Conservation (phyloP, 768 basidiomycete genomes). For the Kwoniella sp. region DNA sequence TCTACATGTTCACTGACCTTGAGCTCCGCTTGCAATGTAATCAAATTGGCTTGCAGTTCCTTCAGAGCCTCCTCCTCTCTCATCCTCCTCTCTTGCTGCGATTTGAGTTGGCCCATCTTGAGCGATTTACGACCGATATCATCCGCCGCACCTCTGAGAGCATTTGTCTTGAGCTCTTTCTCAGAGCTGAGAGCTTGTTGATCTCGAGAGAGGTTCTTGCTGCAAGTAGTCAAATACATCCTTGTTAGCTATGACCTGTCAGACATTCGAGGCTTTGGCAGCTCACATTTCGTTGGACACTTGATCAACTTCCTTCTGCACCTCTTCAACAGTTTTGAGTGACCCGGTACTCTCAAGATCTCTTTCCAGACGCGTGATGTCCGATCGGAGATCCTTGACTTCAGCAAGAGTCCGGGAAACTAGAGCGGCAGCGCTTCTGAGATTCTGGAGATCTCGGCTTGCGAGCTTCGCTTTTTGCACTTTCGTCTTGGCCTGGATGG, state of each 20-base stretch:
- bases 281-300: constrained; percentile 69
- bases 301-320: constrained; percentile 73
- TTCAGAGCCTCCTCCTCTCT: constrained; percentile 45
- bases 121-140: constrained; percentile 38
- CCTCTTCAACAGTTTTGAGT: constrained; percentile 78
- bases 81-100: constrained; percentile 34
- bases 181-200: constrained; percentile 33
- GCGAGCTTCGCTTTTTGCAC: constrained; percentile 64
- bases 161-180: constrained; percentile 43
- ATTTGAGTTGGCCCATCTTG: constrained; percentile 36
- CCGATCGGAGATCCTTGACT: constrained; percentile 61
- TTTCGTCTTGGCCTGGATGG: constrained; percentile 61
- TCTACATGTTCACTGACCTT: constrained; percentile 40
- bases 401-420: constrained; percentile 52
- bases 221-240: constrained; percentile 6
- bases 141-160: constrained; percentile 30
- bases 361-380: constrained; percentile 67
- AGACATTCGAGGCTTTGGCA: too few species aligned
- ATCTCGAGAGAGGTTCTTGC: constrained; percentile 45
- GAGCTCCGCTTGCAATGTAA: constrained; percentile 35
- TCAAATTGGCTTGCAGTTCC: constrained; percentile 39
- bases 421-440: constrained; percentile 55
- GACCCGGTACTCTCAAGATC: constrained; percentile 73
- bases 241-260: background rate
- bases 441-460: constrained; percentile 60